Percentiles rank a stretch among this genome's conserved stretches.
These are phyloP conservation scores for Fusarium tjaetaba DNA, from an alignment of 2,329 filamentous ascomycete genomes.

Conservation along the genomic window DNA sequence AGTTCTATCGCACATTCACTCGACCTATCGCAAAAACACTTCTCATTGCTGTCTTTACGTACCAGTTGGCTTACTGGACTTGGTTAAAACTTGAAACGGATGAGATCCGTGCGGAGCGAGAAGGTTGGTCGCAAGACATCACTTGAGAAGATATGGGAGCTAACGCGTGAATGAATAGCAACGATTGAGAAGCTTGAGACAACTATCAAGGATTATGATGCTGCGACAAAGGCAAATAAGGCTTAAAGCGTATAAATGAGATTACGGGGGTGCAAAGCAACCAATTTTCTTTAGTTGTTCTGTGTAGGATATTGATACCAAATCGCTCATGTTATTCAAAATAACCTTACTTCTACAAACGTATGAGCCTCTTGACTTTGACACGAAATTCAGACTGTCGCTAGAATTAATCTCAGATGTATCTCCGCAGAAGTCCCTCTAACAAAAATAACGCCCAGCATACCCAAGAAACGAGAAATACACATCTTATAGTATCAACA, in stretches of 20 bases:
- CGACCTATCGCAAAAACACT: slow-evolving; percentile 79
- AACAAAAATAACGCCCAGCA: slow-evolving; percentile 19
- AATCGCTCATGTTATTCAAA: not conserved
- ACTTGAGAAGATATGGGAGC: slow-evolving; percentile 8
- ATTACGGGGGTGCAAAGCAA: not conserved
- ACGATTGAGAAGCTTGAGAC: slow-evolving; percentile 52
- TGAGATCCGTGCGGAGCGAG: slow-evolving; percentile 69
- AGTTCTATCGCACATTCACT: slow-evolving; percentile 80
- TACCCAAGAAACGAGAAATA: slow-evolving; percentile 5
- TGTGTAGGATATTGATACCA: not conserved
- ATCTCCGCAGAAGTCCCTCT: slow-evolving; percentile 4
- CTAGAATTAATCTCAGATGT: not conserved
- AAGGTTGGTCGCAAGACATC: slow-evolving; percentile 55
- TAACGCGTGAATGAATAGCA: slow-evolving; percentile 32
- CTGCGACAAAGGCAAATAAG: slow-evolving; percentile 34
- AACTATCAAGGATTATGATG: slow-evolving; percentile 50
- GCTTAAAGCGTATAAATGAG: slow-evolving; percentile 7
- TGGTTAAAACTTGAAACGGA: slow-evolving; percentile 80
- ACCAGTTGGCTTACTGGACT: slow-evolving; percentile 78
- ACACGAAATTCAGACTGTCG: not conserved
- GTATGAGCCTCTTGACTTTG: not conserved
- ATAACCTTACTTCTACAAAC: not conserved
- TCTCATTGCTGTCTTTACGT: slow-evolving; percentile 79
- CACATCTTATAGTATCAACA: slow-evolving; percentile 29
- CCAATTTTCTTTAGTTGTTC: not conserved